These are phyloP conservation scores for Omphalotus olearius DNA, from an alignment of 1,284 basidiomycete genomes.

Conservation along the genomic window DNA sequence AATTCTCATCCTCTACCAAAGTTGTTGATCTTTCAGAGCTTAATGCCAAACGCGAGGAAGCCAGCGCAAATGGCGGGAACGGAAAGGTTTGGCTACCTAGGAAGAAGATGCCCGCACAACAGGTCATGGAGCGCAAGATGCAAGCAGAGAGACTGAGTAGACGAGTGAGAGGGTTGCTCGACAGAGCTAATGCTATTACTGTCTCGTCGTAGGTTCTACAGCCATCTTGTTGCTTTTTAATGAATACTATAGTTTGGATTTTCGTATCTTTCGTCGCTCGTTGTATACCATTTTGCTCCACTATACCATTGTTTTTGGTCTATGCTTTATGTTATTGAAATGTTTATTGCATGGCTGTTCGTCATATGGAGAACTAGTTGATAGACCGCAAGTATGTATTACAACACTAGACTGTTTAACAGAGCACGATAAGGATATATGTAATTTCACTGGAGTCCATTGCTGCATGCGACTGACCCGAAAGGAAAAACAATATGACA, in stretches of 20 bases:
- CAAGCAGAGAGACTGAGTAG: conserved; percentile 68
- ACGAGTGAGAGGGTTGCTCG: conserved; percentile 62
- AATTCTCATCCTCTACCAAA: conserved; percentile 72
- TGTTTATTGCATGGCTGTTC: no score
- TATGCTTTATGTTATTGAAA: no score
- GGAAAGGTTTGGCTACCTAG: conserved; percentile 63
- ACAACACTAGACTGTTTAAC: no score
- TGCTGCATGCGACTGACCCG: no score
- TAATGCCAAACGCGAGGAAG: conserved; percentile 45
- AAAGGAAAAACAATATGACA: no score
- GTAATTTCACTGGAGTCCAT: no score
- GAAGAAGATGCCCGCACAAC: conserved; percentile 75
- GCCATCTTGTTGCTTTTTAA: not conserved
- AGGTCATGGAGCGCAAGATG: conserved; percentile 71
- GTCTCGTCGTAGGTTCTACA: not conserved
- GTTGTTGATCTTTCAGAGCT: conserved; percentile 78
- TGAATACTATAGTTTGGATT: not conserved
- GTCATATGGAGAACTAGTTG: no score
- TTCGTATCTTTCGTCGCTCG: no score
- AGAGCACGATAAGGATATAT: no score
- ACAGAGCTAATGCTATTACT: conserved; percentile 32
- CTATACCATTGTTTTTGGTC: no score
- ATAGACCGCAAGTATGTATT: no score
- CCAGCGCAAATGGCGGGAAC: conserved; percentile 20
- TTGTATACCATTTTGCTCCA: no score